Percentiles rank a stretch among this genome's conserved stretches.
Conservation (phyloP, 768 basidiomycete genomes). For the Erythrobasidium yunnanense region DNA sequence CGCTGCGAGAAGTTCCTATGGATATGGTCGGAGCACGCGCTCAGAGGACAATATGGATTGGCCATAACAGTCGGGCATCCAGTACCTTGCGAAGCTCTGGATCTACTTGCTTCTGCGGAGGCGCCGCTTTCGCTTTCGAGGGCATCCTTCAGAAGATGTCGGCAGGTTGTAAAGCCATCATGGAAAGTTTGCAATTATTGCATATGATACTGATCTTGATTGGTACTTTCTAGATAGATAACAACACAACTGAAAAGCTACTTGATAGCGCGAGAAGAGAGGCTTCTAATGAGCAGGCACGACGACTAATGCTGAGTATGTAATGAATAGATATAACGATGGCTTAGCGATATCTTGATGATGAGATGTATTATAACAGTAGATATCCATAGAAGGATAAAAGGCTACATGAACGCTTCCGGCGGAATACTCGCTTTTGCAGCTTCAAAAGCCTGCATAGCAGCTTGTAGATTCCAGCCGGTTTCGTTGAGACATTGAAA, state of each 20-base stretch:
- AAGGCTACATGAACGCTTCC: slow-evolving; percentile 30
- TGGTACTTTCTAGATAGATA: no score
- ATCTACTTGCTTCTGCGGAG: not conserved
- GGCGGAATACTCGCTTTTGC: slow-evolving; percentile 46
- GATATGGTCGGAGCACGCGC: not conserved
- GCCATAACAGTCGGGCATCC: not conserved
- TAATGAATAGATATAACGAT: no score
- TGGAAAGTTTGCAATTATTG: no score
- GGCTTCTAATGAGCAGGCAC: no score
- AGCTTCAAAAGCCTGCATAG: slow-evolving; percentile 72
- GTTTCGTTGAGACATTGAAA: slow-evolving; percentile 77
- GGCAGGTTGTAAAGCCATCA: no score
- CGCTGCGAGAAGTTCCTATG: slow-evolving; percentile 15
- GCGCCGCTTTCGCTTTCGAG: not conserved
- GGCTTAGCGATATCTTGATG: no score
- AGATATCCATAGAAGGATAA: not conserved
- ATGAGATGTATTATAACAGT: not conserved
- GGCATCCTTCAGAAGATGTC: not conserved
- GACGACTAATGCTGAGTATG: no score
- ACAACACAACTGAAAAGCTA: no score
- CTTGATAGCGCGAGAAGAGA: no score
- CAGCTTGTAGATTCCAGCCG: slow-evolving; percentile 68
- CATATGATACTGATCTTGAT: no score
- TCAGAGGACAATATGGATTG: not conserved
- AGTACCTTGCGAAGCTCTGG: not conserved